These are phyloP conservation scores for Margaritispora aquatica DNA, from an alignment of 495 filamentous ascomycete species.

Conservation along the genomic window DNA sequence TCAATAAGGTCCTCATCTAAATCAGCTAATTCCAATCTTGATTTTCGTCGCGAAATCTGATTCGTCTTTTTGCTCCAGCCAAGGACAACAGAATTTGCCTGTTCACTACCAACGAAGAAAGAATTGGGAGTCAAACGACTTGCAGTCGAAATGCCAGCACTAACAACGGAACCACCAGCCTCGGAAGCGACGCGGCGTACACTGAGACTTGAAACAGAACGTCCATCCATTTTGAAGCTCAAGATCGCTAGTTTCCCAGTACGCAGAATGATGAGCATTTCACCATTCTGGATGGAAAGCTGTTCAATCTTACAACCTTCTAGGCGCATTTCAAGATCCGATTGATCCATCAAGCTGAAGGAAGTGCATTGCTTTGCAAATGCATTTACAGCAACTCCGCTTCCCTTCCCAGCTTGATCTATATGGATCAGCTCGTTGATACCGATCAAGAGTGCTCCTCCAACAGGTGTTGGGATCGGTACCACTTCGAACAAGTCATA, in stretches of 20 bases:
- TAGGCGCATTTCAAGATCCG: conserved; percentile 68
- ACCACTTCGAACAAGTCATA: conserved; percentile 85
- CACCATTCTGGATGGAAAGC: conserved; percentile 65
- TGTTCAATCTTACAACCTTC: conserved; percentile 78
- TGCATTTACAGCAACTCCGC: conserved; percentile 88
- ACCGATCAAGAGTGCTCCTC: conserved; percentile 81
- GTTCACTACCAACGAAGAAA: conserved; percentile 81
- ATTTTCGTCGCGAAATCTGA: conserved; percentile 19
- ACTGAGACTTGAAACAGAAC: conserved; percentile 80
- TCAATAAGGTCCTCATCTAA: conserved; percentile 33
- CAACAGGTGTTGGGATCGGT: conserved; percentile 77
- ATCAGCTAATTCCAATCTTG: conserved; percentile 31
- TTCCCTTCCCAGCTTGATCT: conserved; percentile 90
- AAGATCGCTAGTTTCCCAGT: conserved; percentile 71
- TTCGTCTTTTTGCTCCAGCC: conserved; percentile 63
- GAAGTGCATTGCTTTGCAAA: conserved; percentile 74
- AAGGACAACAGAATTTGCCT: conserved; percentile 74
- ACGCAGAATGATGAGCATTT: conserved; percentile 76
- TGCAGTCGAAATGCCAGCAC: conserved; percentile 60
- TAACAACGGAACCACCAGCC: conserved; percentile 53
- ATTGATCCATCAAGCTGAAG: conserved; percentile 79
- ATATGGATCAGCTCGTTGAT: conserved; percentile 90
- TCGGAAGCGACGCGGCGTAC: conserved; percentile 56
- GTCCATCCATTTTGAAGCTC: conserved; percentile 83
- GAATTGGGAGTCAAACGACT: conserved; percentile 59